Evolutionary conservation across 108 stramenopile genomes (phyloP), one percentile per base, ranked within the genome.

Genomic region (Stephanodiscus minutulus): DNA sequence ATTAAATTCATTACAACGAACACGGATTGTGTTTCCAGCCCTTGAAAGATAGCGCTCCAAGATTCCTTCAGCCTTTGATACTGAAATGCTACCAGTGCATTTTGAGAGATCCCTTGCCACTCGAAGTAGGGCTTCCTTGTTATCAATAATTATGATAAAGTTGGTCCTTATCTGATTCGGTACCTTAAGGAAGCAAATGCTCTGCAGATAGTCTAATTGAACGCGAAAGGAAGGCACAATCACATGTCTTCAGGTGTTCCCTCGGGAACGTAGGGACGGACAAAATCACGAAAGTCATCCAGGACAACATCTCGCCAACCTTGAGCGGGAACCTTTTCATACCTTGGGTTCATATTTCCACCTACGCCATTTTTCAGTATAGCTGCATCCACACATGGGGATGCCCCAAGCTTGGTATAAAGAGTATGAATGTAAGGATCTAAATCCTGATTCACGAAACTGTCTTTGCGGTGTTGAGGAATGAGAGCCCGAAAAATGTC

Each of bases 121-220:
- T 24, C 20, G 61, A 62, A 39, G 57, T 25, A 18, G 31, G 31
- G 25, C 67, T 37, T 69, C 76, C 43, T 44, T 44, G 68, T 86
- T 83, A 66, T 86, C 85, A 13, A 86, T 63, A 37, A 86, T 79
- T 50, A 86, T 68, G 48, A 82, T 80, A 27, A 86, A 86, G 24
- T 22, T 39, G 0, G 70, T 73, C 36, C 55, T 43, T 39, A 71
- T 47, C 11, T 22, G 25, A 12, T 43, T 24, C 8, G 85, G 82
- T 6, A 81, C 82, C 29, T 37, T n/a, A 11, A 86, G 55, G 7
- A 21, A 48, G 41, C 82, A 83, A 49, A 86, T 68, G 10, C 68
- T 29, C 53, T 76, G 29, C 53, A 86, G 61, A 46, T 71, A 81
- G 9, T 77, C 68, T 21, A 81, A 49, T 31, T 73, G 31, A 18